phyloP scores from a whole-genome alignment of 768 basidiomycete species.

The Pholiota conissans region DNA sequence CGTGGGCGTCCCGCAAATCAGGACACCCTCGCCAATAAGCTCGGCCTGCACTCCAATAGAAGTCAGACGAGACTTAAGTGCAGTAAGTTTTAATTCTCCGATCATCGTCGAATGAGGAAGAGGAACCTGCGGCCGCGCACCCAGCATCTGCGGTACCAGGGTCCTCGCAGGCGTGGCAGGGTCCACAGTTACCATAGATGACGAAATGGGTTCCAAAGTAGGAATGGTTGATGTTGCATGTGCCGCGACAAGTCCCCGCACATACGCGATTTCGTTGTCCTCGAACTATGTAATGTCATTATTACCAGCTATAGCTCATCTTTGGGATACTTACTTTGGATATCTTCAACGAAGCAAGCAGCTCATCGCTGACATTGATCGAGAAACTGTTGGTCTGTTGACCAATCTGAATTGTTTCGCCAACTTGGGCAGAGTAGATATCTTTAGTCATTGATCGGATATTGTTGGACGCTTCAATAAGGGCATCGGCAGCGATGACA shows the following conservation, averaged over 20 bases:
- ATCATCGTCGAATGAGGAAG: slow-evolving; percentile 95
- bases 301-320: not conserved
- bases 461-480: slow-evolving; percentile 79
- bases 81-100: slow-evolving; percentile 91
- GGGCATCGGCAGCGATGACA: slow-evolving; percentile 59
- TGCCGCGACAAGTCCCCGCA: slow-evolving; percentile 83
- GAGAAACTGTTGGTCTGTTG: slow-evolving; percentile 96
- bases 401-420: slow-evolving; percentile 87
- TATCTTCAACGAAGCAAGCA: slow-evolving; percentile 78
- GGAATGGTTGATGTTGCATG: slow-evolving; percentile 89
- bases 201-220: slow-evolving; percentile 69
- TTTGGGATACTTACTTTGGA: slow-evolving; percentile 63
- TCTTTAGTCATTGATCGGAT: slow-evolving; percentile 92
- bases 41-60: slow-evolving; percentile 83
- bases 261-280: slow-evolving; percentile 94
- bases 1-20: slow-evolving; percentile 74
- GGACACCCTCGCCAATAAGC: slow-evolving; percentile 94
- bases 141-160: slow-evolving; percentile 47
- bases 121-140: slow-evolving; percentile 62
- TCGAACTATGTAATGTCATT: slow-evolving; percentile 66
- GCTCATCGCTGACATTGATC: slow-evolving; percentile 87
- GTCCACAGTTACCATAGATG: slow-evolving; percentile 26
- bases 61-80: slow-evolving; percentile 79
- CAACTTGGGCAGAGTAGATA: slow-evolving; percentile 74
- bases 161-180: slow-evolving; percentile 20